These are phyloP conservation scores for Tulasnella sp. DNA, from an alignment of 768 basidiomycete species.

Conservation along the genomic window DNA sequence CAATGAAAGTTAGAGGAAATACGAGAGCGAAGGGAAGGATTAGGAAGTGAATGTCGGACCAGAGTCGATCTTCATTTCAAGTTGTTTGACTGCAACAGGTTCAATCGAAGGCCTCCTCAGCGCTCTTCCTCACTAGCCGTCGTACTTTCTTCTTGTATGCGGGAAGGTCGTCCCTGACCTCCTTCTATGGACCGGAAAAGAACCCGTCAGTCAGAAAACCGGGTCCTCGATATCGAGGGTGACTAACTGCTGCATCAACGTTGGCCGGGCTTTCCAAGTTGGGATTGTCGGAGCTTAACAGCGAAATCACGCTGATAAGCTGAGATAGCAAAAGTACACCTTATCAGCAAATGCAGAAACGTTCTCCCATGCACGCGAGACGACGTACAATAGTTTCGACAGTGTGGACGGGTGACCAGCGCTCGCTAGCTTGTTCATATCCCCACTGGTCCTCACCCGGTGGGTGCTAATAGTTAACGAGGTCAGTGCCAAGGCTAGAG, in stretches of 20 bases:
- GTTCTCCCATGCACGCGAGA: neutral
- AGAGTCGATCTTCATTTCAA: neutral
- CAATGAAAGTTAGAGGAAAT: neutral
- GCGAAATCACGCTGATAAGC: conserved; percentile 93
- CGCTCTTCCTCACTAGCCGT: conserved; percentile 70
- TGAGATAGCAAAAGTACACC: conserved; percentile 24
- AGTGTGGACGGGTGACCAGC: conserved; percentile 96
- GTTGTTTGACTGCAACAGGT: neutral
- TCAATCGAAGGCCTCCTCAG: conserved; percentile 77
- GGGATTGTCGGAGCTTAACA: conserved; percentile 83
- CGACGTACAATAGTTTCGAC: conserved; percentile 84
- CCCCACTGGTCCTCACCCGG: conserved; percentile 94
- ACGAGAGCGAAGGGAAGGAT: neutral
- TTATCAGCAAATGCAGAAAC: neutral
- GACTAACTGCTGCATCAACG: conserved; percentile 69
- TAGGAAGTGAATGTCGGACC: neutral
- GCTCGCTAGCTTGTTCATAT: conserved; percentile 91
- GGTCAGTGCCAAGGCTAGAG: neutral
- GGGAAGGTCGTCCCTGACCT: conserved; percentile 27
- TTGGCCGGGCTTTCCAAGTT: conserved; percentile 93
- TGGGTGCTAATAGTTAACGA: conserved; percentile 52
- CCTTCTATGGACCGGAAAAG: conserved; percentile 18
- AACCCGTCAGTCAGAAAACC: neutral
- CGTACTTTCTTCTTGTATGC: conserved; percentile 96
- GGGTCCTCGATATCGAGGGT: neutral